Percentiles rank a stretch among this genome's conserved stretches.
Evolutionary conservation across 306 rosid species (phyloP).

Genomic region (Luffa acutangula): DNA sequence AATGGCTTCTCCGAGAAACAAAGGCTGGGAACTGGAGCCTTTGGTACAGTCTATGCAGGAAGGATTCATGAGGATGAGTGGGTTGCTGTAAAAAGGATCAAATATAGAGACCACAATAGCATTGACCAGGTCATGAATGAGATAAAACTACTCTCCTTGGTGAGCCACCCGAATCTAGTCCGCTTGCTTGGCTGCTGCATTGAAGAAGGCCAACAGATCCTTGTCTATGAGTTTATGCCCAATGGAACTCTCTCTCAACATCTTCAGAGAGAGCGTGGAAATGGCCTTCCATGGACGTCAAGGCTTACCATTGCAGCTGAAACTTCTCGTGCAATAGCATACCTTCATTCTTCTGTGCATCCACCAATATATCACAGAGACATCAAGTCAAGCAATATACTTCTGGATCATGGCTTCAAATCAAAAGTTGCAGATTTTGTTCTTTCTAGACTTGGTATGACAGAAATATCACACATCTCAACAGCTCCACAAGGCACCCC

Average conservation of each 20-base stretch:
- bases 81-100: slow-evolving; percentile 83
- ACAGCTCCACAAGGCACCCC: slow-evolving; percentile 99
- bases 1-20: slow-evolving; percentile 62
- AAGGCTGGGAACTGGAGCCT: slow-evolving; percentile 88
- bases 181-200: slow-evolving; percentile 94
- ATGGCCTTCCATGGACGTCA: slow-evolving; percentile 79
- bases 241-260: slow-evolving; percentile 84
- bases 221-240: slow-evolving; percentile 85
- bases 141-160: slow-evolving; percentile 85
- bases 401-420: slow-evolving; percentile 63
- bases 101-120: slow-evolving; percentile 66
- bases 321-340: slow-evolving; percentile 82
- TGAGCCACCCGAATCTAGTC: slow-evolving; percentile 88
- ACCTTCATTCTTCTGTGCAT: slow-evolving; percentile 74
- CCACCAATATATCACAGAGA: slow-evolving; percentile 98
- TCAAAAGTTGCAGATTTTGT: slow-evolving; percentile 98
- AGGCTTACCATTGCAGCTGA: slow-evolving; percentile 81
- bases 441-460: slow-evolving; percentile 88
- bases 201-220: slow-evolving; percentile 85
- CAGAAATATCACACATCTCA: slow-evolving; percentile 75
- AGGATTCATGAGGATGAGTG: slow-evolving; percentile 61
- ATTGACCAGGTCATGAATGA: slow-evolving; percentile 93
- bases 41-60: slow-evolving; percentile 85
- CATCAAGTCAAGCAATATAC: slow-evolving; percentile 86
- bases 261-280: slow-evolving; percentile 60